Conservation (phyloP, 352 stramenopile genomes). For the Globisporangium recalcitrans region DNA sequence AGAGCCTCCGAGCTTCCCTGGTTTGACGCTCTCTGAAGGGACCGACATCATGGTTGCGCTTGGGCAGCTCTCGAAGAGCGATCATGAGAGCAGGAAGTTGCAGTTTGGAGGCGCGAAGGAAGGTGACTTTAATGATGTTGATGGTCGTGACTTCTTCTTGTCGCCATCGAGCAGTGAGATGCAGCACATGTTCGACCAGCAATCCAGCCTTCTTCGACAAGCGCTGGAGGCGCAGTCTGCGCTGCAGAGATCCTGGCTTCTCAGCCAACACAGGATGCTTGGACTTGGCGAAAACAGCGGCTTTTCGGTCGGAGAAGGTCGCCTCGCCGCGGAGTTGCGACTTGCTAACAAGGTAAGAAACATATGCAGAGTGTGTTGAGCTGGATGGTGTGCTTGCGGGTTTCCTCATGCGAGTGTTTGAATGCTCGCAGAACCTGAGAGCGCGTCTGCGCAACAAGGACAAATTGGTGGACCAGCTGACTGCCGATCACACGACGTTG, state of each 20-base stretch:
- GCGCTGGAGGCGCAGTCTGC: slow-evolving; percentile 71
- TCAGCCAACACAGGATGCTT: slow-evolving; percentile 71
- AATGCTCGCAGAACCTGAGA: slow-evolving; percentile 58
- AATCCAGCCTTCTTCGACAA: slow-evolving; percentile 60
- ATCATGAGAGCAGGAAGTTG: slow-evolving; percentile 23
- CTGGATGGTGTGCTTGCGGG: background rate
- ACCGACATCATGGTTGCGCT: slow-evolving; percentile 76
- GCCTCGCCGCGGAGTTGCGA: slow-evolving; percentile 71
- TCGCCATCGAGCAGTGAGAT: slow-evolving; percentile 83
- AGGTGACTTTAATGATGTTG: slow-evolving; percentile 46
- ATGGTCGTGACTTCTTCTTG: slow-evolving; percentile 71
- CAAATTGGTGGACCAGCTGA: slow-evolving; percentile 75
- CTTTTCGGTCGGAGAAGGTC: slow-evolving; percentile 78
- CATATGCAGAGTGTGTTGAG: slow-evolving; percentile 20
- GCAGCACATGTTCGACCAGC: slow-evolving; percentile 87
- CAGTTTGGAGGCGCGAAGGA: slow-evolving; percentile 46
- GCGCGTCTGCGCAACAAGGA: slow-evolving; percentile 79
- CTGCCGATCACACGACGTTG: slow-evolving; percentile 62
- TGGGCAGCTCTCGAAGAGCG: slow-evolving; percentile 32
- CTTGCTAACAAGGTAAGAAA: slow-evolving; percentile 62
- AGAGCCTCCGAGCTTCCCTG: slow-evolving; percentile 21
- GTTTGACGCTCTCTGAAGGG: slow-evolving; percentile 67
- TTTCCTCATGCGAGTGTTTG: background rate
- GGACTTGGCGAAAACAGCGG: slow-evolving; percentile 39
- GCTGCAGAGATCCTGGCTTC: slow-evolving; percentile 70